phyloP scores from a whole-genome alignment of 2,329 filamentous ascomycete species.

The Microcyclosporella mali region DNA sequence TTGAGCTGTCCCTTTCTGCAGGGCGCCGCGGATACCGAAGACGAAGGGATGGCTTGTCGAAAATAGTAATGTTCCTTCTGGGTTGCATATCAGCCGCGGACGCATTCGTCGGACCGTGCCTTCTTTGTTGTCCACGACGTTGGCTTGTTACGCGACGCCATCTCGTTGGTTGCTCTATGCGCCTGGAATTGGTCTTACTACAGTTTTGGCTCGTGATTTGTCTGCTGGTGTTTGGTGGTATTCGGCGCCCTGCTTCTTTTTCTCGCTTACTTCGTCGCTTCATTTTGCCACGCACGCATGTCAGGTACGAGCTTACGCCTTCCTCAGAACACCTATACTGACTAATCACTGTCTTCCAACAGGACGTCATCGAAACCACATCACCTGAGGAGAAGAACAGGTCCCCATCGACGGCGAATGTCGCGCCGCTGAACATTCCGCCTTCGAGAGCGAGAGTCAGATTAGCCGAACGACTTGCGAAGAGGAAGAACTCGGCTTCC shows the following conservation, averaged over 20 bases:
- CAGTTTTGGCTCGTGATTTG: neutral
- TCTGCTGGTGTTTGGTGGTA: neutral
- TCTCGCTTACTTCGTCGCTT: neutral
- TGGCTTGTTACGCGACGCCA: conserved; percentile 3
- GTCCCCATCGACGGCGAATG: conserved; percentile 42
- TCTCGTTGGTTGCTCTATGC: neutral
- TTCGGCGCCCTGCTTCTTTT: neutral
- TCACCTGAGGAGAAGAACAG: conserved; percentile 21
- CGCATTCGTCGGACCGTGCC: conserved; percentile 1
- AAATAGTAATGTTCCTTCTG: too few relatives aligned
- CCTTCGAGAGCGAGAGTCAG: conserved; percentile 82
- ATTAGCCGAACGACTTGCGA: conserved; percentile 72
- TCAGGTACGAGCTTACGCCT: neutral
- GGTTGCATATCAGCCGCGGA: conserved; percentile 1
- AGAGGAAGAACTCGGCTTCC: conserved; percentile 40
- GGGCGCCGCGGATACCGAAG: neutral
- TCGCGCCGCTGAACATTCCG: conserved; percentile 74
- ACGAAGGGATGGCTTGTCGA: too few relatives aligned
- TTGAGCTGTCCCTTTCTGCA: neutral
- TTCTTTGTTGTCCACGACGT: neutral
- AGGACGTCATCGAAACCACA: neutral
- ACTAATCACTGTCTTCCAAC: conserved; percentile 4
- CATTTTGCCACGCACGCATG: neutral
- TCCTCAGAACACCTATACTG: conserved; percentile 1
- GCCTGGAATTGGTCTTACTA: too few relatives aligned